phyloP scores from a whole-genome alignment of 129 eudicot genomes.

The Tagetes erecta region DNA sequence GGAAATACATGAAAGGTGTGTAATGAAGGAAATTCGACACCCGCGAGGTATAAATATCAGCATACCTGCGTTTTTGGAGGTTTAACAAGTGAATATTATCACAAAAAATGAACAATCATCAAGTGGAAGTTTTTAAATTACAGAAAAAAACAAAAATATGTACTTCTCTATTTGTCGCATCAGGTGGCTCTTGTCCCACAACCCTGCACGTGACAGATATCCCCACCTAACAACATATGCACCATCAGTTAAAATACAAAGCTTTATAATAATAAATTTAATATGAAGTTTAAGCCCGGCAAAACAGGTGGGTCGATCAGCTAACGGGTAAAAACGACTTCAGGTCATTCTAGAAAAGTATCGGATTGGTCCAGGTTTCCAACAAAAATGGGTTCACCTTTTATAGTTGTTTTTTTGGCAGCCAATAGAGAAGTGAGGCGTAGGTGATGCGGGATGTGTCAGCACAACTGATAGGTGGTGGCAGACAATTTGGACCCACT shows the following conservation, averaged over 20 bases:
- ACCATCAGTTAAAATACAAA: constrained; percentile 20
- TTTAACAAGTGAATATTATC: constrained; percentile 1
- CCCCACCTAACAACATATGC: constrained; percentile 74
- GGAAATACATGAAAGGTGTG: constrained; percentile 96
- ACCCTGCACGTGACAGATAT: constrained; percentile 90
- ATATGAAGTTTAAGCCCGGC: background rate
- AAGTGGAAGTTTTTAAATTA: background rate
- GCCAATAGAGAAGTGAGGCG: background rate
- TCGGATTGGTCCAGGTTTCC: background rate
- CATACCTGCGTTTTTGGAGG: constrained; percentile 59
- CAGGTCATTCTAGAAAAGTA: background rate
- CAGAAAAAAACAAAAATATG: constrained; percentile 9
- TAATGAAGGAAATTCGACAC: constrained; percentile 95
- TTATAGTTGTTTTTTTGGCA: background rate
- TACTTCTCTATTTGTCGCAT: constrained; percentile 99
- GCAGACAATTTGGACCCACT: background rate
- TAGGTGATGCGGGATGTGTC: background rate
- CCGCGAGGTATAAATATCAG: constrained; percentile 94
- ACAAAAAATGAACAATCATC: background rate
- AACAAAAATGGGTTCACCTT: background rate
- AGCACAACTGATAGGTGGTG: background rate
- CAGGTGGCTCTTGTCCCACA: constrained; percentile 98
- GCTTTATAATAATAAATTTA: background rate
- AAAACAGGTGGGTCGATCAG: background rate
- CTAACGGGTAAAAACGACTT: background rate